phyloP scores from a whole-genome alignment of 2,329 filamentous ascomycete genomes.

The Arthrobotrys musiformis region DNA sequence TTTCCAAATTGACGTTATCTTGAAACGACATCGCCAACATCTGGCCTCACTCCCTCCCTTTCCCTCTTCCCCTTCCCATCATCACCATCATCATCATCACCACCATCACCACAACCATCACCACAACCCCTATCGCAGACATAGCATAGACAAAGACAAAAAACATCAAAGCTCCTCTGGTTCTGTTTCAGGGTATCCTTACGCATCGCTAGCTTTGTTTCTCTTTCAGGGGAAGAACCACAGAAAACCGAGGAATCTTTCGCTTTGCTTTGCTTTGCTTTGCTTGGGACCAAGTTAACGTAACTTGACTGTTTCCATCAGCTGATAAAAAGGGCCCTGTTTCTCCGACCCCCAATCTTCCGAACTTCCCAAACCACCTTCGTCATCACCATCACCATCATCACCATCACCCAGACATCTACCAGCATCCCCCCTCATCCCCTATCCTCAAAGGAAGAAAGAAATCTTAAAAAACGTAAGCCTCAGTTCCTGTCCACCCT shows the following conservation, averaged over 20 bases:
- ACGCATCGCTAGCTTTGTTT: conserved; percentile 4
- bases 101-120: background rate
- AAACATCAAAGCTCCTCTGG: background rate
- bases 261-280: too few species aligned
- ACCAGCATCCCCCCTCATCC: background rate
- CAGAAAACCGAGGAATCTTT: conserved; percentile 23
- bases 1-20: background rate
- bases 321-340: conserved; percentile 35
- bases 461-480: too few species aligned
- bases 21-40: conserved; percentile 46
- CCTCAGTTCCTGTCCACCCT: conserved; percentile 2
- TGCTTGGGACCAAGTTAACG: conserved; percentile 26
- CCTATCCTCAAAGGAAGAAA: too few species aligned
- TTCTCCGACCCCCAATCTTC: conserved; percentile 41
- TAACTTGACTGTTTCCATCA: conserved; percentile 26
- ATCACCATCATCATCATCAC: background rate
- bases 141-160: background rate
- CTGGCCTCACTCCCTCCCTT: conserved; percentile 11
- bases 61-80: background rate
- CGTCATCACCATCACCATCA: conserved; percentile 27
- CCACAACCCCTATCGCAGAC: background rate
- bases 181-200: background rate
- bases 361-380: conserved; percentile 32
- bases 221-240: background rate
- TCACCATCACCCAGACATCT: background rate